Evolutionary conservation across 2,329 filamentous ascomycete species (phyloP).

Genomic region (Sphaerulina populicola): DNA sequence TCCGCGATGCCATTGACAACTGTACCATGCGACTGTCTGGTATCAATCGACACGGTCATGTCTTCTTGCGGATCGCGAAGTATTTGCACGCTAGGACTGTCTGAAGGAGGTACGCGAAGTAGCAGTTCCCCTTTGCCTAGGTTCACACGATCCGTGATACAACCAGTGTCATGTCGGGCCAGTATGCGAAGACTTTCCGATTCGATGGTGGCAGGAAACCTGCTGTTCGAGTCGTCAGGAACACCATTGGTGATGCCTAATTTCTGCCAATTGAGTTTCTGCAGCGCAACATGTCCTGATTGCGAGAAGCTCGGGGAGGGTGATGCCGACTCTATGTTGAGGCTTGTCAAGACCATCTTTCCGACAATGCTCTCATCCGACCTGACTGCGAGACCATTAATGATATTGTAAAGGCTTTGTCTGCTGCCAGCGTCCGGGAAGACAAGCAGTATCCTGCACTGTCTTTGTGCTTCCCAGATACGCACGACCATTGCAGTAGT

Average conservation of each 20-base stretch:
- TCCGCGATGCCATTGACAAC: conserved; percentile 55
- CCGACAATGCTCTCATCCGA: conserved; percentile 61
- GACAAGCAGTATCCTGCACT: conserved; percentile 66
- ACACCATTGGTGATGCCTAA: conserved; percentile 65
- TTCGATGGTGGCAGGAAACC: conserved; percentile 59
- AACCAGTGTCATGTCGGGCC: conserved; percentile 63
- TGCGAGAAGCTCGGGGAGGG: conserved; percentile 39
- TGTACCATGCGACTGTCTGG: conserved; percentile 28
- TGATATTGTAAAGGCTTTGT: conserved; percentile 59
- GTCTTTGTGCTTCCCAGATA: conserved; percentile 56
- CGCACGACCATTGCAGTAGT: conserved; percentile 63
- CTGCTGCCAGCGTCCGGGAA: conserved; percentile 68
- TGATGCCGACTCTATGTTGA: conserved; percentile 53
- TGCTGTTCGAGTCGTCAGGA: conserved; percentile 47
- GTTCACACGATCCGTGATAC: conserved; percentile 75
- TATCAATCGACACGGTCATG: conserved; percentile 62
- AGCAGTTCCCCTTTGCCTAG: conserved; percentile 49
- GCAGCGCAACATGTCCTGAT: conserved; percentile 36
- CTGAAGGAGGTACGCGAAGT: conserved; percentile 36
- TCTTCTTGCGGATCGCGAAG: conserved; percentile 68
- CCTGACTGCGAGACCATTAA: conserved; percentile 63
- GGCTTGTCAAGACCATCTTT: conserved; percentile 58
- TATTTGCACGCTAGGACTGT: conserved; percentile 54
- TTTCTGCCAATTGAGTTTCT: conserved; percentile 53
- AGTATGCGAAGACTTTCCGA: conserved; percentile 70